A percentile compares a stretch with the other conserved stretches of the same genome.
These are phyloP conservation scores for Cichorium intybus DNA, from an alignment of 140 eudicot species.

Conservation along the genomic window DNA sequence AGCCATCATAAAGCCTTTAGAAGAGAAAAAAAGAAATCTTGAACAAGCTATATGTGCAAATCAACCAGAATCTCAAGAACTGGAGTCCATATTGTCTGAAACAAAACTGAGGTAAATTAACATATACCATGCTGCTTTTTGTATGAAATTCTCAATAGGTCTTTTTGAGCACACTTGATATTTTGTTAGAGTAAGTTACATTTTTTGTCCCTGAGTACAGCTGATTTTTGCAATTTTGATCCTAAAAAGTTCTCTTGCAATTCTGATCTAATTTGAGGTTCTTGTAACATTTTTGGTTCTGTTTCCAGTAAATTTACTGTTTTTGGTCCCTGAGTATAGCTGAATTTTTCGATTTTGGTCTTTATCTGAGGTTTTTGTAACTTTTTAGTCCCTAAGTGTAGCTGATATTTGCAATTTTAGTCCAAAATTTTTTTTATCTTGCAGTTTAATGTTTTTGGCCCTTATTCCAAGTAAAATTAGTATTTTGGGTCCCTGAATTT, in stretches of 20 bases:
- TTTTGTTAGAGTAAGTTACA: neutral
- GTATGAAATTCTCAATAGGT: neutral
- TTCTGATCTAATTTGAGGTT: neutral
- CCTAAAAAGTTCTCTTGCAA: neutral
- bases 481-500: neutral
- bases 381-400: neutral
- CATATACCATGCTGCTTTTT: neutral
- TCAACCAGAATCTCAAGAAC: conserved; percentile 38
- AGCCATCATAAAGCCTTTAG: conserved; percentile 37
- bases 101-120: conserved; percentile 48
- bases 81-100: conserved; percentile 49
- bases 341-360: neutral
- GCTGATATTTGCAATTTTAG: too few species aligned
- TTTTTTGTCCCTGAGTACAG: neutral
- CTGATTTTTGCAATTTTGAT: neutral
- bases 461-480: neutral
- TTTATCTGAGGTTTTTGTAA: neutral
- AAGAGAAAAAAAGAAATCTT: conserved; percentile 47
- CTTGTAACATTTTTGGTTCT: neutral
- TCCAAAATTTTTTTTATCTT: too few species aligned
- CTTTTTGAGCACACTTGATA: neutral
- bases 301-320: neutral
- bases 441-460: too few species aligned
- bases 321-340: neutral
- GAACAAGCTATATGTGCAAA: conserved; percentile 43